Percentiles rank a stretch among this genome's conserved stretches.
Conservation (phyloP, 371 early-diverging fungal species). For the Ordospora colligata region DNA sequence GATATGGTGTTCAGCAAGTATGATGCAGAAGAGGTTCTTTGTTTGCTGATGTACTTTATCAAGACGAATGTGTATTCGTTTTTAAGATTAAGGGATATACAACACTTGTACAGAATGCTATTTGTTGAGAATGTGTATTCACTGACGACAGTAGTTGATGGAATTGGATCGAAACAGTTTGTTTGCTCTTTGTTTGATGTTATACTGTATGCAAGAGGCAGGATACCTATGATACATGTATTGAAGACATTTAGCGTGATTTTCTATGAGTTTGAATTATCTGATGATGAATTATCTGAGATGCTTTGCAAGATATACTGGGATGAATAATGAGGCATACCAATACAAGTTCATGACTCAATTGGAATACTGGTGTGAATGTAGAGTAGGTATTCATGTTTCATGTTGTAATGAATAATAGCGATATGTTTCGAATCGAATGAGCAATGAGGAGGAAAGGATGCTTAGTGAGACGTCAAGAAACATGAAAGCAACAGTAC, state of each 20-base stretch:
- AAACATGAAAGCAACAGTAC: conserved; percentile 26
- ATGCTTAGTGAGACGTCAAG: conserved; percentile 8
- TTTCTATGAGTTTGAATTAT: not conserved
- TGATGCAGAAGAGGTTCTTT: not conserved
- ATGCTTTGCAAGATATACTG: not conserved
- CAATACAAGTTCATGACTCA: no score
- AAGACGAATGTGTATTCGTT: not conserved
- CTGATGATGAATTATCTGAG: not conserved
- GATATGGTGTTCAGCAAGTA: not conserved
- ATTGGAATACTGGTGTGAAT: no score
- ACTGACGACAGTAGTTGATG: not conserved
- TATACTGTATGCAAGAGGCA: not conserved
- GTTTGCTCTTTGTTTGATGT: not conserved
- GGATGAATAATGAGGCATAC: not conserved
- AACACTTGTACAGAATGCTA: not conserved
- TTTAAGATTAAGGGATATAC: not conserved
- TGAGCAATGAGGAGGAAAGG: conserved; percentile 1
- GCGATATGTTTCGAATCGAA: not conserved
- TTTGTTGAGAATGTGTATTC: not conserved
- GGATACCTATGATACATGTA: not conserved
- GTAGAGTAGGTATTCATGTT: no score
- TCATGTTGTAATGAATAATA: not conserved
- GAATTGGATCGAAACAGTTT: not conserved
- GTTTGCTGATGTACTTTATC: not conserved
- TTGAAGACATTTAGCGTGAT: not conserved